Percentiles rank a stretch among this genome's conserved stretches.
These are phyloP conservation scores for Gnomoniopsis sp. DNA, from an alignment of 2,329 filamentous ascomycete species.

Conservation along the genomic window DNA sequence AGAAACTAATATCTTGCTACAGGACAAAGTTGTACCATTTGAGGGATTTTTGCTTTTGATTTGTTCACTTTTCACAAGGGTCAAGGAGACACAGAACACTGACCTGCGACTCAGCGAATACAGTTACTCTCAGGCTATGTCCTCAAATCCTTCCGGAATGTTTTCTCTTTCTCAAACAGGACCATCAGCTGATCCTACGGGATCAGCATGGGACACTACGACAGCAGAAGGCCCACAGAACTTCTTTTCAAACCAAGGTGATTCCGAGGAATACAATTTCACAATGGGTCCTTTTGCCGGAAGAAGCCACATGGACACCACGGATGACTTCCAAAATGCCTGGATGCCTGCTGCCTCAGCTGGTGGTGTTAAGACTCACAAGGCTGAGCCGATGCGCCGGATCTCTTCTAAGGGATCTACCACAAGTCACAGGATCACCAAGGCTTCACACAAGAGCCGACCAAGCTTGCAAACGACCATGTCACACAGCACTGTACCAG, in stretches of 20 bases:
- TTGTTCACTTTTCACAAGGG: conserved; percentile 25
- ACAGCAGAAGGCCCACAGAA: conserved; percentile 59
- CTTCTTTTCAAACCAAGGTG: conserved; percentile 53
- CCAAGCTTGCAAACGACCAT: conserved; percentile 44
- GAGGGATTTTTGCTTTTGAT: conserved; percentile 30
- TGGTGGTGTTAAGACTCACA: conserved; percentile 33
- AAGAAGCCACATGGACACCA: conserved; percentile 44
- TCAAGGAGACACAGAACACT: conserved; percentile 53
- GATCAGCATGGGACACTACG: conserved; percentile 51
- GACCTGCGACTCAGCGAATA: conserved; percentile 53
- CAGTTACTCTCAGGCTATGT: conserved; percentile 52
- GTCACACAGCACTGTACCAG: conserved; percentile 45
- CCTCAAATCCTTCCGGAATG: conserved; percentile 46
- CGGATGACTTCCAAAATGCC: conserved; percentile 45
- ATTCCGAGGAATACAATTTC: conserved; percentile 51
- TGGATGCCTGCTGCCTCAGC: conserved; percentile 39
- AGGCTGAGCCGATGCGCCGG: conserved; percentile 43
- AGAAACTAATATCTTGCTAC: conserved; percentile 32
- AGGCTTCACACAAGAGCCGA: conserved; percentile 39
- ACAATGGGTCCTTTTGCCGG: conserved; percentile 53
- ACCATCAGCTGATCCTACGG: conserved; percentile 50
- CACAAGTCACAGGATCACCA: conserved; percentile 41
- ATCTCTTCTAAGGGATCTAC: conserved; percentile 41
- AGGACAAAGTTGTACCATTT: conserved; percentile 58
- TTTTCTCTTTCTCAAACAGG: conserved; percentile 60